Evolutionary conservation across 2,329 filamentous ascomycete species (phyloP).

Genomic region (Calycina herbarum): DNA sequence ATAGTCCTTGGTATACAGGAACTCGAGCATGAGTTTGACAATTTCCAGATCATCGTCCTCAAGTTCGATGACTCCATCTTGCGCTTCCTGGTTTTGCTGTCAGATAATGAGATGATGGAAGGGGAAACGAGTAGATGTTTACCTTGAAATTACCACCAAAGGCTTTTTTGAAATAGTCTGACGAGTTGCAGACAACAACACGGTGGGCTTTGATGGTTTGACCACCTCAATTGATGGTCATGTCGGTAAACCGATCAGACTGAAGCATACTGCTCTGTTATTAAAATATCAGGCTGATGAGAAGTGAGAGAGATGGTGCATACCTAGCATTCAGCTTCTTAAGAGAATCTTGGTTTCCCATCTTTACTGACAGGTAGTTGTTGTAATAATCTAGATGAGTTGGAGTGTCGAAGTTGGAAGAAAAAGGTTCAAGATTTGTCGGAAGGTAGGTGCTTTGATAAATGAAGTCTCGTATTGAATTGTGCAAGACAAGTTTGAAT

Average conservation of each 20-base stretch:
- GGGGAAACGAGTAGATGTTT: not conserved
- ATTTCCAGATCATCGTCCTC: conserved; percentile 18
- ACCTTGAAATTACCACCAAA: not conserved
- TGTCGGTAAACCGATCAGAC: not conserved
- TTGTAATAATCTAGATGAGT: too few species aligned
- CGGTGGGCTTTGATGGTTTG: not conserved
- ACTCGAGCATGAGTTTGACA: conserved; percentile 17
- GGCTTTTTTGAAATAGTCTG: not conserved
- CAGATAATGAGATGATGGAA: not conserved
- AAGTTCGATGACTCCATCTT: not conserved
- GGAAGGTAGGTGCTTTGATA: too few species aligned
- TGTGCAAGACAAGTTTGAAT: too few species aligned
- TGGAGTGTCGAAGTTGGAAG: too few species aligned
- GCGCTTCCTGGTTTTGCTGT: not conserved
- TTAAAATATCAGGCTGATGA: not conserved
- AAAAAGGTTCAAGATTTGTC: too few species aligned
- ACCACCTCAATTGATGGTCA: not conserved
- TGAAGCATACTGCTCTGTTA: not conserved
- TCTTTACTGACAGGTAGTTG: too few species aligned
- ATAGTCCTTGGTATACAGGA: conserved; percentile 1
- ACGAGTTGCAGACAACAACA: not conserved
- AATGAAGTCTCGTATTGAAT: too few species aligned
- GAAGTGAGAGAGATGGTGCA: not conserved
- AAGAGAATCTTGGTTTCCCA: not conserved
- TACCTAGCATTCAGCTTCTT: not conserved